A percentile compares a stretch with the other conserved stretches of the same genome.
Evolutionary conservation across 2,329 filamentous ascomycete genomes (phyloP).

Genomic region (Albifimbria verrucaria): DNA sequence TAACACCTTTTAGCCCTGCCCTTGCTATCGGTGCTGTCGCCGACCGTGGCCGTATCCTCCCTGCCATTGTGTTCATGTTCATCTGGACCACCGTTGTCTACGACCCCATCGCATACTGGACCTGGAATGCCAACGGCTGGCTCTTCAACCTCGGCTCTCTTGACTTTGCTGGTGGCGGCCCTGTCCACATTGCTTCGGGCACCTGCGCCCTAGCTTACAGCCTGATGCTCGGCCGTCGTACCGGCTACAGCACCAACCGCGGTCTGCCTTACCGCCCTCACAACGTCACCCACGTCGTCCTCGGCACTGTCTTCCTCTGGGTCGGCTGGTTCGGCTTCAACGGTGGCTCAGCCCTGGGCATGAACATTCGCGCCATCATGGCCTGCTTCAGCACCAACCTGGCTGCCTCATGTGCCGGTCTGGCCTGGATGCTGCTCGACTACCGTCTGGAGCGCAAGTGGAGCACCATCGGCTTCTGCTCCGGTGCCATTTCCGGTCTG

Average conservation of each 20-base stretch:
- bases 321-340: slow-evolving; percentile 98
- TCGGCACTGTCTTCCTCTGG: slow-evolving; percentile 78
- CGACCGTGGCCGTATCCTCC: slow-evolving; percentile 59
- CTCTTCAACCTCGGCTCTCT: slow-evolving; percentile 64
- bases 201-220: slow-evolving; percentile 71
- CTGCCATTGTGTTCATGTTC: slow-evolving; percentile 65
- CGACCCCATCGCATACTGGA: slow-evolving; percentile 73
- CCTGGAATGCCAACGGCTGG: slow-evolving; percentile 74
- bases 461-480: slow-evolving; percentile 92
- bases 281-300: slow-evolving; percentile 70
- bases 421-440: slow-evolving; percentile 83
- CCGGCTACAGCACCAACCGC: slow-evolving; percentile 57
- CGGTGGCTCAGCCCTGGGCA: slow-evolving; percentile 74
- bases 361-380: slow-evolving; percentile 86
- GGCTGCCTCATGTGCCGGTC: slow-evolving; percentile 74
- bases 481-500: slow-evolving; percentile 80
- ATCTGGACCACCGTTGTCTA: slow-evolving; percentile 71
- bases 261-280: slow-evolving; percentile 67
- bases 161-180: slow-evolving; percentile 73
- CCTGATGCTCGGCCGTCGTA: slow-evolving; percentile 68
- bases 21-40: slow-evolving; percentile 59
- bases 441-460: slow-evolving; percentile 91
- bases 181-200: slow-evolving; percentile 72
- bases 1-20: slow-evolving; percentile 39
- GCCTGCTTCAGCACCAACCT: slow-evolving; percentile 86